Conservation (phyloP, 768 basidiomycete species). For the Fistulinella prunicolor region DNA sequence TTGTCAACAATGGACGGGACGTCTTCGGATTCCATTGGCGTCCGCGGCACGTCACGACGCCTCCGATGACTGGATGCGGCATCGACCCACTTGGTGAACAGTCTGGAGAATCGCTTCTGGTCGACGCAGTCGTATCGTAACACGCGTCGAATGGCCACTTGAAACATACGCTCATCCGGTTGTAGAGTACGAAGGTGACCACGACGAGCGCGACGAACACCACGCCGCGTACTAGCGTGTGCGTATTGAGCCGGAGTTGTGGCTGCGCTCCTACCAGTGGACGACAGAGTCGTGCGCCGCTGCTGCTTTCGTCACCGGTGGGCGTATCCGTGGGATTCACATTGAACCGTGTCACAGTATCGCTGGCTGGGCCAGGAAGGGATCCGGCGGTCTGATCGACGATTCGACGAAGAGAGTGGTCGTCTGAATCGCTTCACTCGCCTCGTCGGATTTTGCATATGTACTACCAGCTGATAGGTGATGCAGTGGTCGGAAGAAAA, state of each 20-base stretch:
- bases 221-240: slow-evolving; percentile 6
- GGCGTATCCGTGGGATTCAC: background rate
- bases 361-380: background rate
- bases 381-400: background rate
- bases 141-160: slow-evolving; percentile 48
- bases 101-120: background rate
- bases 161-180: no score
- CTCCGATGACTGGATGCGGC: no score
- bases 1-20: slow-evolving; percentile 2
- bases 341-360: background rate
- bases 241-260: background rate
- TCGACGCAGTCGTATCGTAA: slow-evolving; percentile 38
- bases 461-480: no score
- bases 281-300: no score
- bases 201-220: slow-evolving; percentile 18
- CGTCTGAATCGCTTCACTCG: slow-evolving; percentile 13
- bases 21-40: background rate
- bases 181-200: slow-evolving; percentile 23
- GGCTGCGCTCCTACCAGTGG: no score
- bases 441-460: slow-evolving; percentile 20
- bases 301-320: no score
- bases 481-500: no score
- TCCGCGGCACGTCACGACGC: background rate
- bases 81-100: slow-evolving; percentile 41
- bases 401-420: slow-evolving; percentile 2